These are phyloP conservation scores for Arabidopsis hybrid DNA, from an alignment of 441 rosid genomes.

Conservation along the genomic window DNA sequence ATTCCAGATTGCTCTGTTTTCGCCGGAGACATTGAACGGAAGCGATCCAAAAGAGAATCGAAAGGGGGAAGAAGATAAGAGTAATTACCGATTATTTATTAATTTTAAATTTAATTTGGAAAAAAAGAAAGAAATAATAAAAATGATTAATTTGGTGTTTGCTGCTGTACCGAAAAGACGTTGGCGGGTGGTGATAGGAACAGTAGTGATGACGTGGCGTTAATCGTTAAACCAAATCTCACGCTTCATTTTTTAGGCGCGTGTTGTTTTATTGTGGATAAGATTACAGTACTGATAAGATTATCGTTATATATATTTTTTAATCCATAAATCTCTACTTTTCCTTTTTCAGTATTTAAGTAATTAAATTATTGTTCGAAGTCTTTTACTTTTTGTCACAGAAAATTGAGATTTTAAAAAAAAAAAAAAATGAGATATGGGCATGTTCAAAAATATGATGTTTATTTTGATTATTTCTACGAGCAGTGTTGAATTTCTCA, in stretches of 20 bases:
- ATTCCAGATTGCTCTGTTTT: constrained; percentile 21
- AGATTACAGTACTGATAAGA: background rate
- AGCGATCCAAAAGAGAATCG: constrained; percentile 28
- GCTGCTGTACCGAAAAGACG: constrained; percentile 43
- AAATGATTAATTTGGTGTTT: constrained; percentile 21
- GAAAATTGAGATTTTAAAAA: no score
- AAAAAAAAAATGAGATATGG: no score
- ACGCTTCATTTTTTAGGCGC: constrained; percentile 4
- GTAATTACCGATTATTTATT: background rate
- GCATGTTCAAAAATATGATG: no score
- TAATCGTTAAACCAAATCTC: background rate
- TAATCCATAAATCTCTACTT: background rate
- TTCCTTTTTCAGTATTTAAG: no score
- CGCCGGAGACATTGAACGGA: constrained; percentile 41
- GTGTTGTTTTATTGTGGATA: constrained; percentile 24
- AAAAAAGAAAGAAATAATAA: background rate
- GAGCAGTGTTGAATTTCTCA: no score
- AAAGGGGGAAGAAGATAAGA: constrained; percentile 8
- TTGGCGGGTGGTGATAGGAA: constrained; percentile 43
- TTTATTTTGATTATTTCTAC: no score
- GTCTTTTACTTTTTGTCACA: no score
- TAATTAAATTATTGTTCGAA: no score
- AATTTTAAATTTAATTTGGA: background rate
- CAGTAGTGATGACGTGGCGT: constrained; percentile 38
- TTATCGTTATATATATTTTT: no score